These are phyloP conservation scores for Colletotrichum sp. DNA, from an alignment of 2,329 filamentous ascomycete species.

Conservation along the genomic window DNA sequence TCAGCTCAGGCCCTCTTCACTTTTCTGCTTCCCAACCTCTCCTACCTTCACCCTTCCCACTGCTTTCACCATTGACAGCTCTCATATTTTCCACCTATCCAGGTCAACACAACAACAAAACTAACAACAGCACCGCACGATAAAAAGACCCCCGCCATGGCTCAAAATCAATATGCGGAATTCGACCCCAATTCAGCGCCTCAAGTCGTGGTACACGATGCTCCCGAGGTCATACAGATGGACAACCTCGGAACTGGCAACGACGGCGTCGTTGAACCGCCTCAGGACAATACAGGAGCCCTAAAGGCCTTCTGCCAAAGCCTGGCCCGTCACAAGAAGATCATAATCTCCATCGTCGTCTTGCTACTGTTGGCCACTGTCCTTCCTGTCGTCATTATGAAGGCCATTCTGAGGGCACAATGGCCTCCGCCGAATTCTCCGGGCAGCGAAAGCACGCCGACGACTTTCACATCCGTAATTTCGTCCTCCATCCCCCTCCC, in stretches of 20 bases:
- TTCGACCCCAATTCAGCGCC: conserved; percentile 7
- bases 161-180: neutral
- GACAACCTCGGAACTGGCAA: neutral
- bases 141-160: neutral
- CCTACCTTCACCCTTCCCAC: neutral
- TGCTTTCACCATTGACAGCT: neutral
- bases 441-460: neutral
- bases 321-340: neutral
- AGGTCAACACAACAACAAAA: neutral
- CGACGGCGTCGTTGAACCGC: neutral
- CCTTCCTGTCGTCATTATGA: conserved; percentile 23
- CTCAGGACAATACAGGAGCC: neutral
- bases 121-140: neutral
- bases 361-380: conserved; percentile 40
- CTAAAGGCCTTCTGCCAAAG: neutral
- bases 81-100: neutral
- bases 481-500: neutral
- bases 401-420: neutral
- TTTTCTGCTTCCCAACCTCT: neutral
- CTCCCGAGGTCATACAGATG: conserved; percentile 15
- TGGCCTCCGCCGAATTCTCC: neutral
- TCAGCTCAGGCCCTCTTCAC: neutral
- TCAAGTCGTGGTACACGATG: conserved; percentile 2
- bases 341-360: conserved; percentile 15
- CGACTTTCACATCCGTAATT: neutral